Evolutionary conservation across 2,329 filamentous ascomycete species (phyloP).

Genomic region (Sphaerulina vaccinii): DNA sequence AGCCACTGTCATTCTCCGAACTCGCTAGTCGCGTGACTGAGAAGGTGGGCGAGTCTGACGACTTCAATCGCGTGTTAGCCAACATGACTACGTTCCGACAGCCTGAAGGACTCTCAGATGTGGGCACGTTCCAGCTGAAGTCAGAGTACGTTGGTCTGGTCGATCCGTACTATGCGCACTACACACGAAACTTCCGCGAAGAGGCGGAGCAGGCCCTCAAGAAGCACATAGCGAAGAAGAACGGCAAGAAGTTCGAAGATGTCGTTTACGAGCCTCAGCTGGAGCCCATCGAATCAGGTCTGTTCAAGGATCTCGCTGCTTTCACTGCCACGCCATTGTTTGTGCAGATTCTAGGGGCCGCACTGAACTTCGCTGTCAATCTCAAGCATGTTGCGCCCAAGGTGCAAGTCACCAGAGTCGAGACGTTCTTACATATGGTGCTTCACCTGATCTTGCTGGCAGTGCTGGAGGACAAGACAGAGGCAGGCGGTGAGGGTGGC

Average conservation of each 20-base stretch:
- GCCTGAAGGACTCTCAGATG: slow-evolving; percentile 87
- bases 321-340: slow-evolving; percentile 87
- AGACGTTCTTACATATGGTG: slow-evolving; percentile 88
- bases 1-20: slow-evolving; percentile 91
- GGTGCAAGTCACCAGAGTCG: slow-evolving; percentile 78
- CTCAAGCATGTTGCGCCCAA: slow-evolving; percentile 67
- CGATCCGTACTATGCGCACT: slow-evolving; percentile 94
- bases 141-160: slow-evolving; percentile 81
- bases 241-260: slow-evolving; percentile 74
- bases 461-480: slow-evolving; percentile 69
- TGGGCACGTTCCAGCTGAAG: slow-evolving; percentile 90
- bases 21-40: slow-evolving; percentile 83
- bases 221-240: slow-evolving; percentile 81
- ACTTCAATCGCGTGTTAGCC: slow-evolving; percentile 79
- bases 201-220: slow-evolving; percentile 90
- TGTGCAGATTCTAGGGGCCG: slow-evolving; percentile 84
- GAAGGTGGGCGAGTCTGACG: slow-evolving; percentile 82
- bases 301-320: slow-evolving; percentile 71
- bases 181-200: slow-evolving; percentile 94
- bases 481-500: slow-evolving; percentile 14
- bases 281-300: slow-evolving; percentile 69
- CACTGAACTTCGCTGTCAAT: slow-evolving; percentile 75
- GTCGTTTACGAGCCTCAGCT: slow-evolving; percentile 90
- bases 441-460: slow-evolving; percentile 84
- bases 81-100: slow-evolving; percentile 86